phyloP scores from a whole-genome alignment of 164 flowering plant species.

The Vitis amurensis region DNA sequence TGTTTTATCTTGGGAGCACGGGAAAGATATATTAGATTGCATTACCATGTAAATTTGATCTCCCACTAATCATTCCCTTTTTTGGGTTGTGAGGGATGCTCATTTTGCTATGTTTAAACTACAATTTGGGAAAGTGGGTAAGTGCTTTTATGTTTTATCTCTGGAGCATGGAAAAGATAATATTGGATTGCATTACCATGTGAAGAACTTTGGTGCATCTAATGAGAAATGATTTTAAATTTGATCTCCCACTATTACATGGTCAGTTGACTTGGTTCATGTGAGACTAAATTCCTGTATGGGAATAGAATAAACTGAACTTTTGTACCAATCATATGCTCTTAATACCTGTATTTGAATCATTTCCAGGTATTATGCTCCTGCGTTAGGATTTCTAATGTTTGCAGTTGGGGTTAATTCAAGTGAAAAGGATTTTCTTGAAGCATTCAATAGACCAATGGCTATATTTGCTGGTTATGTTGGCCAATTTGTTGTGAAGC shows the following conservation, averaged over 20 bases:
- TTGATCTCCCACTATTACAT: neutral
- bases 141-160: neutral
- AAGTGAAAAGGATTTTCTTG: slow-evolving; percentile 80
- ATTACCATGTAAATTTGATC: neutral
- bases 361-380: slow-evolving; percentile 80
- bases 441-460: slow-evolving; percentile 76
- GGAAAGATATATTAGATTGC: neutral
- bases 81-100: too few relatives aligned
- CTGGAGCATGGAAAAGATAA: neutral
- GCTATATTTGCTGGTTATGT: slow-evolving; percentile 79
- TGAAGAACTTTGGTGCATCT: neutral
- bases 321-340: neutral
- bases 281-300: neutral
- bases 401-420: slow-evolving; percentile 98
- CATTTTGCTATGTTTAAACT: neutral
- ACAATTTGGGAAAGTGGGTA: neutral
- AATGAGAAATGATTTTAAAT: neutral
- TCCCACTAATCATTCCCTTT: too few relatives aligned
- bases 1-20: neutral
- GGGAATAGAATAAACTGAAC: neutral
- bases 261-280: neutral
- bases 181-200: neutral
- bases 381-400: slow-evolving; percentile 97
- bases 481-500: slow-evolving; percentile 84
- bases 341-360: slow-evolving; percentile 2